phyloP scores from a whole-genome alignment of 441 rosid species.

The Syzygium malaccense region DNA sequence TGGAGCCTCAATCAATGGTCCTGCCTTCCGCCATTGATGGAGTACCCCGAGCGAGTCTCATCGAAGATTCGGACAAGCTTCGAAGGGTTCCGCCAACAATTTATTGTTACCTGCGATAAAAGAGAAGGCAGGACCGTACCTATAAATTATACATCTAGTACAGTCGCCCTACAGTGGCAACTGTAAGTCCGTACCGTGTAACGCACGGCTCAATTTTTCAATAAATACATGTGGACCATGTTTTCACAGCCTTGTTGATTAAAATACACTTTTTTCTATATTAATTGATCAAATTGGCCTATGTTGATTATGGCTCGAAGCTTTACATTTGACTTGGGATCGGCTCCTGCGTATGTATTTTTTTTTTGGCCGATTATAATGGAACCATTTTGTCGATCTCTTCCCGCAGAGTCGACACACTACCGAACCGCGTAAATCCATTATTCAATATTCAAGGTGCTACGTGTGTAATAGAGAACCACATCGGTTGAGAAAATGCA shows the following conservation, averaged over 20 bases:
- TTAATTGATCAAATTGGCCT: background rate
- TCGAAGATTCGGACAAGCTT: background rate
- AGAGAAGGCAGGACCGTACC: background rate
- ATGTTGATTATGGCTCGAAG: background rate
- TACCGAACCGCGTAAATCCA: background rate
- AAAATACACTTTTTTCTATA: background rate
- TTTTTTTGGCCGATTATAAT: background rate
- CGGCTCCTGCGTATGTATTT: background rate
- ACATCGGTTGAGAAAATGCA: background rate
- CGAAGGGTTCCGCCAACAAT: background rate
- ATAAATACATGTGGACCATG: background rate
- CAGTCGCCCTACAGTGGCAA: background rate
- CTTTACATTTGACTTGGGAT: background rate
- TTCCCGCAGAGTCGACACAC: rapidly evolving
- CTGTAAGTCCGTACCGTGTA: background rate
- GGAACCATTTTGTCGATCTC: background rate
- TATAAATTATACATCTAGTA: background rate
- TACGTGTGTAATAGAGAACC: background rate
- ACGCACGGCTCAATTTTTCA: background rate
- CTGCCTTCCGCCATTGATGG: background rate
- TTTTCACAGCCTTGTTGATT: background rate
- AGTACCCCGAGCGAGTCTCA: background rate
- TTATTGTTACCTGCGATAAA: background rate
- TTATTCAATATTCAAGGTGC: background rate
- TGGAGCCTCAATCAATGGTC: background rate